A percentile compares a stretch with the other conserved stretches of the same genome.
Conservation (phyloP, 2,329 filamentous ascomycete species). For the Aureobasidium sp. region DNA sequence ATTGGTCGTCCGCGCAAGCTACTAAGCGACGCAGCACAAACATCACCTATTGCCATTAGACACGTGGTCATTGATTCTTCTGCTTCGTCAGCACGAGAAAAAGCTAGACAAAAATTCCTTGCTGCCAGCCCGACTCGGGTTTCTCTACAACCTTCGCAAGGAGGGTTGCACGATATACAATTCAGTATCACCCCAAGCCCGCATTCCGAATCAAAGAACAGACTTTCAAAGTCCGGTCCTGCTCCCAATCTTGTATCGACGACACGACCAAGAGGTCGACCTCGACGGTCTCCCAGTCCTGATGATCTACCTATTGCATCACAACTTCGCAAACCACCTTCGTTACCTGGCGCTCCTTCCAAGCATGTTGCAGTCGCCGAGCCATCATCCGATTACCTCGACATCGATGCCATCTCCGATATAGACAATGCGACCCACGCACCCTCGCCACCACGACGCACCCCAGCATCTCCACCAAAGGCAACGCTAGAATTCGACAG, state of each 20-base stretch:
- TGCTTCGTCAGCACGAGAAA: neutral
- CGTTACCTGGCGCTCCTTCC: neutral
- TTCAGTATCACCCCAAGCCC: neutral
- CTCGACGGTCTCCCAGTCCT: neutral
- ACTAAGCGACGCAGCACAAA: neutral
- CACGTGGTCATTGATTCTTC: neutral
- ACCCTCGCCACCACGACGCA: constrained; percentile 23
- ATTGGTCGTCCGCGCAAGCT: constrained; percentile 20
- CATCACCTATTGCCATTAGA: neutral
- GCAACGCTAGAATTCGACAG: neutral
- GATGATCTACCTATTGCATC: neutral
- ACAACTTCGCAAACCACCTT: neutral
- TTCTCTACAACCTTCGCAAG: neutral
- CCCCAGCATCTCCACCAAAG: neutral
- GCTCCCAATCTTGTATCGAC: neutral
- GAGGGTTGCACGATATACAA: neutral
- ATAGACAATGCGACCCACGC: constrained; percentile 22
- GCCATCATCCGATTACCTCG: constrained; percentile 13
- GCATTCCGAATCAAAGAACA: constrained; percentile 14
- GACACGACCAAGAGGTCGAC: neutral
- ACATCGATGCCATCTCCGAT: constrained; percentile 25
- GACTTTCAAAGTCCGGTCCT: constrained; percentile 12
- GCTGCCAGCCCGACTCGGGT: neutral
- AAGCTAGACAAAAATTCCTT: neutral
- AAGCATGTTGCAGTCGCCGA: neutral